Evolutionary conservation across 305 asterid genomes (phyloP).

Genomic region (Andrographis paniculata): DNA sequence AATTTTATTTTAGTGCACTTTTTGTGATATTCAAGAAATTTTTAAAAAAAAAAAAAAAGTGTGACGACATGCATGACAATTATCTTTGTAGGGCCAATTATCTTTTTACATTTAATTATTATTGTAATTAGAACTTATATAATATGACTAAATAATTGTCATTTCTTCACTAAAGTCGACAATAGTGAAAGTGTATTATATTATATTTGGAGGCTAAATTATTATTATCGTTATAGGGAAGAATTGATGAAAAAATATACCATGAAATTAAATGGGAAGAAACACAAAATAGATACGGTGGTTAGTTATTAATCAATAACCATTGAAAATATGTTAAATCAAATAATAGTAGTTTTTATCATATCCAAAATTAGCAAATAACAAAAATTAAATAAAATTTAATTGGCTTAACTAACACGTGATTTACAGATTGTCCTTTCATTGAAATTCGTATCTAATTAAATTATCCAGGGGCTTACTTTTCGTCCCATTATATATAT

Average conservation of each 20-base stretch:
- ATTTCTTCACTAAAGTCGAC: slow-evolving; percentile 5
- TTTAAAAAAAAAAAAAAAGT: neutral
- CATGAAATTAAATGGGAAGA: too few species aligned
- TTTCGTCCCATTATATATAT: neutral
- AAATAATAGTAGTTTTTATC: neutral
- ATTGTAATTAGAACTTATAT: neutral
- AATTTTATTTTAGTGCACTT: too few species aligned
- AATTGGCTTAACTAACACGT: slow-evolving; percentile 21
- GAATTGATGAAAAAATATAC: too few species aligned
- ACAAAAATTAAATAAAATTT: neutral
- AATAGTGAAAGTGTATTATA: neutral
- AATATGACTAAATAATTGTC: neutral
- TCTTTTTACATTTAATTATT: neutral
- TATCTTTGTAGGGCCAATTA: slow-evolving; percentile 1
- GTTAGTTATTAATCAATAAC: too few species aligned
- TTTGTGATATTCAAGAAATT: too few species aligned
- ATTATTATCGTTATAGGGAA: too few species aligned
- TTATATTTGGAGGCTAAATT: too few species aligned
- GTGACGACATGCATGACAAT: slow-evolving; percentile 3
- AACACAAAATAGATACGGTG: too few species aligned
- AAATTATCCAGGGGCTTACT: neutral
- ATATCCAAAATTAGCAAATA: too few species aligned
- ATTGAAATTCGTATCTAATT: slow-evolving; percentile 1
- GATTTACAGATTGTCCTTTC: slow-evolving; percentile 19
- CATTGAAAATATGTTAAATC: neutral